Percentiles rank a stretch among this genome's conserved stretches.
Evolutionary conservation across 2,329 filamentous ascomycete genomes (phyloP).

Genomic region (Penicillium fuscoglaucum): DNA sequence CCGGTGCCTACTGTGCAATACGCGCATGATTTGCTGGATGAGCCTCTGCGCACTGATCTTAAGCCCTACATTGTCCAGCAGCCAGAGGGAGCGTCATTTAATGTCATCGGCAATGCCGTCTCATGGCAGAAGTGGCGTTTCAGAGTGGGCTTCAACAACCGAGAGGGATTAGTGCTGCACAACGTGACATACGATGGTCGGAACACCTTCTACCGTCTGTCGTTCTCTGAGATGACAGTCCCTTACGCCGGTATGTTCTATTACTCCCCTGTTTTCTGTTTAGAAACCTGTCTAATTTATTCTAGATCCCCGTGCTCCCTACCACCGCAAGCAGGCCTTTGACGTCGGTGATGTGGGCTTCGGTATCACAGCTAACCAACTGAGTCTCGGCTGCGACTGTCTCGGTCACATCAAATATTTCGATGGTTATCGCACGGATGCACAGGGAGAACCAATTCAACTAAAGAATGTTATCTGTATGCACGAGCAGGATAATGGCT

Average conservation of each 20-base stretch:
- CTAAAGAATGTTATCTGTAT: conserved; percentile 69
- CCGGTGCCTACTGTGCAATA: conserved; percentile 54
- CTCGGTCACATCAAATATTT: conserved; percentile 70
- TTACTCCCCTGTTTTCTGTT: neutral
- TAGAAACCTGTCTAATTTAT: neutral
- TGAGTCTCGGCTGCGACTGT: conserved; percentile 70
- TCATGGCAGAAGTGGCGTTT: conserved; percentile 68
- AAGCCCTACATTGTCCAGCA: conserved; percentile 66
- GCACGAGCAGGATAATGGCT: conserved; percentile 70
- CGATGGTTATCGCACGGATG: conserved; percentile 57
- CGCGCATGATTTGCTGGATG: conserved; percentile 64
- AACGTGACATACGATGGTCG: conserved; percentile 65
- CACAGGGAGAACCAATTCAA: conserved; percentile 57
- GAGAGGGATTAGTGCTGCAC: conserved; percentile 68
- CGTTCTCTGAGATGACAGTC: conserved; percentile 66
- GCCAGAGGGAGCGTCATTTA: conserved; percentile 65
- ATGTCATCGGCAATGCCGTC: conserved; percentile 56
- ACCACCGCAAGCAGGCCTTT: conserved; percentile 69
- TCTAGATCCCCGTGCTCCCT: conserved; percentile 64
- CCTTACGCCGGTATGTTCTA: conserved; percentile 42
- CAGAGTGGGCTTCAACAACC: conserved; percentile 61
- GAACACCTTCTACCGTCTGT: conserved; percentile 66
- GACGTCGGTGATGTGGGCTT: conserved; percentile 69
- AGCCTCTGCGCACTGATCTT: conserved; percentile 63
- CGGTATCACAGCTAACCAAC: conserved; percentile 67